phyloP scores from a whole-genome alignment of 257 asterid genomes.

The Coffea eugenioides region DNA sequence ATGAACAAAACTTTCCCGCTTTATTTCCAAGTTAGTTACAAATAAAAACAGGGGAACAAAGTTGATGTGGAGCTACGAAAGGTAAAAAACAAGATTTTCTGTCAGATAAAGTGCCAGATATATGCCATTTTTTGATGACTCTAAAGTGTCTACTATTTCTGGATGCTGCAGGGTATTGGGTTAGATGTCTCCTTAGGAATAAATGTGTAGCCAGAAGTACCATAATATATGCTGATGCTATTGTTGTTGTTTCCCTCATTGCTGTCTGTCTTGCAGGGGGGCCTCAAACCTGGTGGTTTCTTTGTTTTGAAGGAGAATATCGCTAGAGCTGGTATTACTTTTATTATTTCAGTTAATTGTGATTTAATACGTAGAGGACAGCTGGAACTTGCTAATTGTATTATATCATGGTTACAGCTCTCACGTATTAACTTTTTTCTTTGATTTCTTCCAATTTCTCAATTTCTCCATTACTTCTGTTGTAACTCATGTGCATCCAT shows the following conservation, averaged over 20 bases:
- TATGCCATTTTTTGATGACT: background rate
- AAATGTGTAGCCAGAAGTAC: background rate
- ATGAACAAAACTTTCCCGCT: background rate
- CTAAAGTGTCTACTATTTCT: background rate
- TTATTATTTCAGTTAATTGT: background rate
- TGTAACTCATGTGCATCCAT: no score
- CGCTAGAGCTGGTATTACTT: conserved; percentile 64
- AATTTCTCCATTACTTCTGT: background rate
- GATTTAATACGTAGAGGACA: background rate
- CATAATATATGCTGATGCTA: background rate
- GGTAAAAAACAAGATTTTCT: background rate
- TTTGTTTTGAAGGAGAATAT: conserved; percentile 87
- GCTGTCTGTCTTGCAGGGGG: conserved; percentile 46
- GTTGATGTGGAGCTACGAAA: background rate
- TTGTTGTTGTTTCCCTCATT: background rate
- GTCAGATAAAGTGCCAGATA: background rate
- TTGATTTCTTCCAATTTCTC: background rate
- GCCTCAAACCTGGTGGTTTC: conserved; percentile 86
- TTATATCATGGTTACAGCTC: background rate
- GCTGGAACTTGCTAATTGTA: background rate
- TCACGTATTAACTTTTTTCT: background rate
- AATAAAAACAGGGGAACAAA: background rate
- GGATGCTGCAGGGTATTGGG: background rate
- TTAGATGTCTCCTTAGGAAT: background rate
- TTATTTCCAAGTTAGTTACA: background rate